Evolutionary conservation across 2,329 filamentous ascomycete genomes (phyloP).

Genomic region (Xylaria sp.): DNA sequence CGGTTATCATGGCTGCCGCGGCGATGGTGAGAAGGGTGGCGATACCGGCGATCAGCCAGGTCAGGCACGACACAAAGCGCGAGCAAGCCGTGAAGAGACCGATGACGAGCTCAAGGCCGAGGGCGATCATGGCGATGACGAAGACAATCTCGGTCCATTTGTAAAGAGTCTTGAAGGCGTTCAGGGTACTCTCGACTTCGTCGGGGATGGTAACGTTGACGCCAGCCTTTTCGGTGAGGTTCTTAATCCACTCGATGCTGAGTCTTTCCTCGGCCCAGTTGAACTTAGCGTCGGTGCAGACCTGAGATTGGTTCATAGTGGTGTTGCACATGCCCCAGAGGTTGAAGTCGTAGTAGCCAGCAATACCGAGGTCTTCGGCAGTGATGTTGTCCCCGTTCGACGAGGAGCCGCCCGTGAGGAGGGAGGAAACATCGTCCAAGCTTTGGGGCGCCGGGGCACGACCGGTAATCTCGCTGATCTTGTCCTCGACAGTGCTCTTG

Average conservation of each 20-base stretch:
- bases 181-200: constrained; percentile 67
- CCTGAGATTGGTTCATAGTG: constrained; percentile 55
- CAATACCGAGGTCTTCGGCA: constrained; percentile 62
- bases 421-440: constrained; percentile 1
- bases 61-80: constrained; percentile 78
- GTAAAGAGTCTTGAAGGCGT: constrained; percentile 71
- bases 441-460: constrained; percentile 15
- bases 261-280: constrained; percentile 69
- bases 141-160: constrained; percentile 86
- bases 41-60: constrained; percentile 73
- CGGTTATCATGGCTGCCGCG: constrained; percentile 74
- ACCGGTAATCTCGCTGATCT: constrained; percentile 19
- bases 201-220: constrained; percentile 67
- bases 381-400: constrained; percentile 53
- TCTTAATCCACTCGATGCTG: constrained; percentile 56
- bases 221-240: constrained; percentile 50
- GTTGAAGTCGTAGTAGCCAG: constrained; percentile 77
- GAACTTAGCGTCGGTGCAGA: constrained; percentile 72
- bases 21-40: constrained; percentile 58
- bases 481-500: constrained; percentile 9
- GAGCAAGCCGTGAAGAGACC: constrained; percentile 85
- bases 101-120: constrained; percentile 72
- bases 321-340: constrained; percentile 87
- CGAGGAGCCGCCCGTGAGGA: constrained; percentile 35
- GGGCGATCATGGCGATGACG: constrained; percentile 70